Base-by-base conservation (phyloP, 257 asterid species). In the Perilla frutescens region DNA sequence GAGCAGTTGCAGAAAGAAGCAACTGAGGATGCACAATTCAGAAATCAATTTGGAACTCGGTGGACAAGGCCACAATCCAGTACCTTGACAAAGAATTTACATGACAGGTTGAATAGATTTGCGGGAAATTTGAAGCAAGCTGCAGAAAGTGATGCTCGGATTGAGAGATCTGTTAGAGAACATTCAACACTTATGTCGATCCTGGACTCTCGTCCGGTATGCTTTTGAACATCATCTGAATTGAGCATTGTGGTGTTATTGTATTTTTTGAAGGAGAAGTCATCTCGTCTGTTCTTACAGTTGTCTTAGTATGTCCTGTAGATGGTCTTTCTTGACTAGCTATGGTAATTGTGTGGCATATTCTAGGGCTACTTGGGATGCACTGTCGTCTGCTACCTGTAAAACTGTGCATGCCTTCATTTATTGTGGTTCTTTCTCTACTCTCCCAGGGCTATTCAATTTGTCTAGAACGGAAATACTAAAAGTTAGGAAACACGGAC, bases 41-140 rank as follows among this genome's bases (percentile, higher is more conserved):
- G 98, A 80, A 93, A 73, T 77, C 96, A 93, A 78, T 91, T 91
- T 79, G 98, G 97, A 80, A 84, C 90, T 40, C 87, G 91, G 66
- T 93, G 97, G 97, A 89, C 92, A 50, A 87, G 98, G 80, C 97
- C 98, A 71, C 96, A 89, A 78, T 93, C 97, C 67, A 91, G 91
- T 87, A 89, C 97, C 68, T 83, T 93, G 69, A 93, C 96, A 37
- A 91, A 89, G 83, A 91, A 84, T 77, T 79, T 91, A 78, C 90
- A 78, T 66, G 98, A 93, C 74, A 86, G 96, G 81, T 81, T 91
- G 57, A 89, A 91, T 78, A 89, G 89, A 81, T 91, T 88, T 83
- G 98, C 97, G 8, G 94, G 71, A 56, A 91, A 93, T 82, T 68
- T 91, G 86, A 93, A 93, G 90, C 96, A 91, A 83, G 97, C 98